Evolutionary conservation across 495 filamentous ascomycete species (phyloP).

Genomic region (Talaromyces thailandensis): DNA sequence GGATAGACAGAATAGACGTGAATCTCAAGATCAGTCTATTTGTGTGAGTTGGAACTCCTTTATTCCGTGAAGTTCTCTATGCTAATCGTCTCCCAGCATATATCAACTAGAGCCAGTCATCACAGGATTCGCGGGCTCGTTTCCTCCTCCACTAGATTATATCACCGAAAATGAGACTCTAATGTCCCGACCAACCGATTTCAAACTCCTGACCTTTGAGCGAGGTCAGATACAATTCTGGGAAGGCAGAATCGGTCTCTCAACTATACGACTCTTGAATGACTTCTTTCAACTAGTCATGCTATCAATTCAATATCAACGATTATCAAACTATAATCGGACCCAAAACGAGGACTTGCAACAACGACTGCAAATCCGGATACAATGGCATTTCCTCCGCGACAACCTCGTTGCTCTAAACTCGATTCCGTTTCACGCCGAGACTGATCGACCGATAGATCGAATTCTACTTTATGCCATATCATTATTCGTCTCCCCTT

Average conservation of each 20-base stretch:
- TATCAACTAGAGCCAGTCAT: slow-evolving; percentile 8
- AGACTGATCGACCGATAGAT: background rate
- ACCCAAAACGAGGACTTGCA: background rate
- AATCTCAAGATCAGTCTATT: background rate
- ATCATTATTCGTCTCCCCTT: background rate
- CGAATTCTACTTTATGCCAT: background rate
- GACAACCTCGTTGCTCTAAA: background rate
- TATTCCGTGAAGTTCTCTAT: background rate
- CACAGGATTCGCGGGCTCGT: background rate
- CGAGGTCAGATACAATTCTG: background rate
- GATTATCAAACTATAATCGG: background rate
- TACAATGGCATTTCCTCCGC: slow-evolving; percentile 4
- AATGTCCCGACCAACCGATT: slow-evolving; percentile 2
- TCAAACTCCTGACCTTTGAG: slow-evolving; percentile 5
- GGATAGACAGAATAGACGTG: slow-evolving; percentile 5
- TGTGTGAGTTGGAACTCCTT: background rate
- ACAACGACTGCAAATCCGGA: background rate
- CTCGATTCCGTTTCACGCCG: background rate
- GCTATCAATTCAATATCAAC: background rate
- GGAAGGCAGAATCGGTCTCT: background rate
- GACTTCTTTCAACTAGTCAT: slow-evolving; percentile 3
- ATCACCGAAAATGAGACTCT: background rate
- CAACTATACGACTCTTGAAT: background rate
- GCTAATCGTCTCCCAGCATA: background rate
- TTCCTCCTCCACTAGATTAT: background rate